phyloP scores from a whole-genome alignment of 225 moss, liverwort and hornwort species.

The Marchantia paleacea region DNA sequence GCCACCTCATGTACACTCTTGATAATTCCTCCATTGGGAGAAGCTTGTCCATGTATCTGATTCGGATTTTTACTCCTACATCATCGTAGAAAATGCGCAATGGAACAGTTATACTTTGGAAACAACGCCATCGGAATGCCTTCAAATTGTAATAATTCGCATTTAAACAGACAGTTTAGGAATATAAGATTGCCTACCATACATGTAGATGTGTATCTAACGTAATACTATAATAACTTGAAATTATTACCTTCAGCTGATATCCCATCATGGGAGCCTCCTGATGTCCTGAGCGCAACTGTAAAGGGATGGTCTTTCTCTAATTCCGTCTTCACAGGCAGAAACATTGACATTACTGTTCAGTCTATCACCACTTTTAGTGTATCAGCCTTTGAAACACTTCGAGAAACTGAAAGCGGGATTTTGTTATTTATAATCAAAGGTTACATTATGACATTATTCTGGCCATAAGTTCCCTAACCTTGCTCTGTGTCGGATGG shows the following conservation, averaged over 20 bases:
- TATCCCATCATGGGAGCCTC: not conserved
- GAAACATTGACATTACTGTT: not conserved
- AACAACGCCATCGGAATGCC: not conserved
- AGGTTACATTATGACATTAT: not conserved
- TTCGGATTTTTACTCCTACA: conserved; percentile 2
- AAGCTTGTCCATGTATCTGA: not conserved
- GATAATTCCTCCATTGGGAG: conserved; percentile 3
- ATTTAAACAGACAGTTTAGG: no score
- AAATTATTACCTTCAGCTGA: not conserved
- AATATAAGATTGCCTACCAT: no score
- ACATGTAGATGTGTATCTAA: no score
- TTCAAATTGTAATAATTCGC: not conserved
- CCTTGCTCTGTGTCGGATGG: conserved; percentile 55
- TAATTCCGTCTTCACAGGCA: conserved; percentile 26
- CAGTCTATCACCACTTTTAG: no score
- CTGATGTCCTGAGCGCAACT: conserved; percentile 28
- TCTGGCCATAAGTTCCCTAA: not conserved
- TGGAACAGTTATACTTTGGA: not conserved
- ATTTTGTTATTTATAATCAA: not conserved
- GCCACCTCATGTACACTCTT: conserved; percentile 4
- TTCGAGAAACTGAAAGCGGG: no score
- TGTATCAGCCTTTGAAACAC: no score
- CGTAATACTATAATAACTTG: no score
- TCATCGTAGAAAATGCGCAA: not conserved
- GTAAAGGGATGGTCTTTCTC: conserved; percentile 43